phyloP scores from a whole-genome alignment of 2,329 filamentous ascomycete genomes.

The Mycosphaerelloides madeirae region DNA sequence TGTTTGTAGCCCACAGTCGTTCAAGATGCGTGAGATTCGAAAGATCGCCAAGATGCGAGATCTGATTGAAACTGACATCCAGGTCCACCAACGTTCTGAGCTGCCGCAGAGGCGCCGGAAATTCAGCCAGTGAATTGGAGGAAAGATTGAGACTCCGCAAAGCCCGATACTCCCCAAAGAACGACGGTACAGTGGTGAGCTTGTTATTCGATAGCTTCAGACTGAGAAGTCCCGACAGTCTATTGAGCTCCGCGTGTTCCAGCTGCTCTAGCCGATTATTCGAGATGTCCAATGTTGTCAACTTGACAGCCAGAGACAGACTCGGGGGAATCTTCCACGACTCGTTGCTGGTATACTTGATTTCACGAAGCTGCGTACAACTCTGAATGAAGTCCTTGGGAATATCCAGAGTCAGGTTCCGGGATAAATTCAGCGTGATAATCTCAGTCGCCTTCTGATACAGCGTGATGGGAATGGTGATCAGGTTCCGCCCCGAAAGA shows the following conservation, averaged over 20 bases:
- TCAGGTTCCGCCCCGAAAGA: conserved; percentile 79
- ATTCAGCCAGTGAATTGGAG: conserved; percentile 82
- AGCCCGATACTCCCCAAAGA: conserved; percentile 74
- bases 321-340: conserved; percentile 79
- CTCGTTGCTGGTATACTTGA: conserved; percentile 95
- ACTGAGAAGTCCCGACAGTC: conserved; percentile 72
- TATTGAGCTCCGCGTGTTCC: conserved; percentile 75
- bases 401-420: conserved; percentile 85
- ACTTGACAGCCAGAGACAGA: conserved; percentile 69
- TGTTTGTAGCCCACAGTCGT: conserved; percentile 92
- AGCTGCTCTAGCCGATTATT: conserved; percentile 89
- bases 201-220: conserved; percentile 93
- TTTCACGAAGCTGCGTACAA: conserved; percentile 84
- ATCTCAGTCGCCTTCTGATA: conserved; percentile 91
- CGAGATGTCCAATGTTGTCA: conserved; percentile 89
- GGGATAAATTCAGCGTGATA: conserved; percentile 87
- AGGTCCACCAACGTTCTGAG: conserved; percentile 82
- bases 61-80: conserved; percentile 94
- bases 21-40: conserved; percentile 75
- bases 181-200: conserved; percentile 69
- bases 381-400: conserved; percentile 95
- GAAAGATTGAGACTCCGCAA: conserved; percentile 85
- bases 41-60: conserved; percentile 72
- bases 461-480: conserved; percentile 90
- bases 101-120: conserved; percentile 79